Base-by-base conservation (phyloP, 2,329 filamentous ascomycete genomes). In the Diaporthe eres region DNA sequence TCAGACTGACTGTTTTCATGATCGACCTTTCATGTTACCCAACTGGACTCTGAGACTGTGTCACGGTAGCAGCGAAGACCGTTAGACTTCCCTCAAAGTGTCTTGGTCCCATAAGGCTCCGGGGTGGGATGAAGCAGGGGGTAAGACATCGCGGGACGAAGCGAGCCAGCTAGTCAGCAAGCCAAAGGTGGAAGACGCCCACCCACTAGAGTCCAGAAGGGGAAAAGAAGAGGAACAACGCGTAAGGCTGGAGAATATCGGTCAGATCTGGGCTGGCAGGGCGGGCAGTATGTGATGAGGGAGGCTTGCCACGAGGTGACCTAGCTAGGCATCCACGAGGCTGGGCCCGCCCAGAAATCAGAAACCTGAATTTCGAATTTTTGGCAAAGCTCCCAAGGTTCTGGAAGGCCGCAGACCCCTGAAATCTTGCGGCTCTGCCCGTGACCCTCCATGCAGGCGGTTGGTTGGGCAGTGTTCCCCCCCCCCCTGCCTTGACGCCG, bases 271-370 rank as follows among this genome's bases (percentile, higher is more conserved):
- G 65, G 17, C 15, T 7, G 22, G 65, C 34, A 70, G 49, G 49
- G n/a, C 3, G n/a, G n/a, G 49, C 34, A 15, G 47, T 39, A n/a
- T 25, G 65, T 53, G 44, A 68, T 34, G 47, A 19, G 65, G 65
- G 47, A 68, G 65, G 65, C 65, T 53, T 68, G 65, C 65, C 65
- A 70, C 65, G 65, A 70, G 65, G 65, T 42, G 31, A 13, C 7
- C 25, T 28, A 68, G 31, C 47, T 31, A 70, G 65, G 65, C 65
- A 70, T 17, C 65, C 65, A 28, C 65, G 51, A 70, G 65, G 65
- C 65, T 70, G 65, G 65, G 65, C 34, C 65, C 25, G 49, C 49
- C 65, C 65, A 53, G 49, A 15, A 53, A 53, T 53, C 9, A 19
- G 31, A 68, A 68, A 68, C 63, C 63, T 53, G 49, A 19, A 70